A percentile compares a stretch with the other conserved stretches of the same genome.
These are phyloP conservation scores for Saccharomyces hybrid DNA, from an alignment of 1,139 yeast species.

Conservation along the genomic window DNA sequence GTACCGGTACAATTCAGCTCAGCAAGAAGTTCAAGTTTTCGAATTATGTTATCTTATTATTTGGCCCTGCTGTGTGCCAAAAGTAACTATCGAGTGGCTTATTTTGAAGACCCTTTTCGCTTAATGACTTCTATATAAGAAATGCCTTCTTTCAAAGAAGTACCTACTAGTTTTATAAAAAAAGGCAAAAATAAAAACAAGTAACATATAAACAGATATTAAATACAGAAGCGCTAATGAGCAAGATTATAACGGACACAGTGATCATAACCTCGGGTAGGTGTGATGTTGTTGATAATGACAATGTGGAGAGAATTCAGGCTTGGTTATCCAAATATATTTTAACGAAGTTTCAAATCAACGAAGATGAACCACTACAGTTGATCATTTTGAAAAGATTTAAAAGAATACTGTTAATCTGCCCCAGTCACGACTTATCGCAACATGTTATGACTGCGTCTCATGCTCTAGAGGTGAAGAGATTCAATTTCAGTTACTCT, in stretches of 20 bases:
- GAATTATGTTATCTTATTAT: not conserved
- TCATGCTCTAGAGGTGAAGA: not conserved
- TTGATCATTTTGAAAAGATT: slow-evolving; percentile 15
- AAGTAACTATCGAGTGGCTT: not conserved
- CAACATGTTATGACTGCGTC: slow-evolving; percentile 6
- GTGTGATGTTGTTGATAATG: slow-evolving; percentile 4
- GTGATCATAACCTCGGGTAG: slow-evolving; percentile 11
- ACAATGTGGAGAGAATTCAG: slow-evolving; percentile 4
- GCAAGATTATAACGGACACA: slow-evolving; percentile 11
- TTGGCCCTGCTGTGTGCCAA: not conserved
- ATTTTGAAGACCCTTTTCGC: not conserved
- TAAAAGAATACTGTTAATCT: slow-evolving; percentile 16
- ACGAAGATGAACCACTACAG: slow-evolving; percentile 15
- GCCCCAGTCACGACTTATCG: slow-evolving; percentile 14
- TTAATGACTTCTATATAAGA: not conserved
- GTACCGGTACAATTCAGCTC: no score
- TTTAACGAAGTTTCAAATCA: slow-evolving; percentile 6
- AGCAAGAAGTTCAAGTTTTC: not conserved
- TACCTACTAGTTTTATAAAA: not conserved
- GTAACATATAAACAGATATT: not conserved
- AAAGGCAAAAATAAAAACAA: not conserved
- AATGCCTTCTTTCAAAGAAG: not conserved
- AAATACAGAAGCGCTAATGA: not conserved
- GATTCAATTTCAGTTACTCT: slow-evolving; percentile 14
- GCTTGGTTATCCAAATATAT: slow-evolving; percentile 9